Conservation (phyloP, 805 yeast species). For the Ogataea glucozyma region DNA sequence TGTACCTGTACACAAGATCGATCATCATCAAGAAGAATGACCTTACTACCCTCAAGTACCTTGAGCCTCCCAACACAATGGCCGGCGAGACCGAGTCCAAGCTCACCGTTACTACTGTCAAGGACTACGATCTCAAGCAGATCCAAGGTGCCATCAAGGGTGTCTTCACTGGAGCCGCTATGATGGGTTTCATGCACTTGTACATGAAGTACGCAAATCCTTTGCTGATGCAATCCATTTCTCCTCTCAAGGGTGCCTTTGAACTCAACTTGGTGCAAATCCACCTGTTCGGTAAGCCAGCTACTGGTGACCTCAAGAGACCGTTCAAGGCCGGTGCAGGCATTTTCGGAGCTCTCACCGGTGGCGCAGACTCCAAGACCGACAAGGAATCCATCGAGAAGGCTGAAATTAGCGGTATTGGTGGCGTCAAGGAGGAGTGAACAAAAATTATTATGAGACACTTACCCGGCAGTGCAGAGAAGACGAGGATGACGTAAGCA, state of each 20-base stretch:
- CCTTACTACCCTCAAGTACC: slow-evolving; percentile 87
- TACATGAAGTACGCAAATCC: slow-evolving; percentile 98
- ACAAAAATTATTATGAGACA: background rate
- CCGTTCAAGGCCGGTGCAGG: slow-evolving; percentile 87
- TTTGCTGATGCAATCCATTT: slow-evolving; percentile 87
- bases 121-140: slow-evolving; percentile 91
- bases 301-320: slow-evolving; percentile 89
- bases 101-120: slow-evolving; percentile 86
- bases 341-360: slow-evolving; percentile 57
- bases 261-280: slow-evolving; percentile 91
- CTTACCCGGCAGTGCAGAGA: slow-evolving; percentile 1
- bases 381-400: slow-evolving; percentile 84
- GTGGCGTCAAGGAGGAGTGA: slow-evolving; percentile 88
- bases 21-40: slow-evolving; percentile 76
- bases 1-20: slow-evolving; percentile 65
- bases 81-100: slow-evolving; percentile 71
- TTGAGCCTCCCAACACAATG: slow-evolving; percentile 80
- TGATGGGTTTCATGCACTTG: slow-evolving; percentile 98
- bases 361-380: slow-evolving; percentile 57
- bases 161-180: slow-evolving; percentile 83
- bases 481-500: background rate
- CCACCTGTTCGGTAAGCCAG: slow-evolving; percentile 80
- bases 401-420: slow-evolving; percentile 82
- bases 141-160: slow-evolving; percentile 78
- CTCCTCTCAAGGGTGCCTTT: slow-evolving; percentile 85